Conservation (phyloP, 1,139 yeast species). For the Eremothecium coryli region DNA sequence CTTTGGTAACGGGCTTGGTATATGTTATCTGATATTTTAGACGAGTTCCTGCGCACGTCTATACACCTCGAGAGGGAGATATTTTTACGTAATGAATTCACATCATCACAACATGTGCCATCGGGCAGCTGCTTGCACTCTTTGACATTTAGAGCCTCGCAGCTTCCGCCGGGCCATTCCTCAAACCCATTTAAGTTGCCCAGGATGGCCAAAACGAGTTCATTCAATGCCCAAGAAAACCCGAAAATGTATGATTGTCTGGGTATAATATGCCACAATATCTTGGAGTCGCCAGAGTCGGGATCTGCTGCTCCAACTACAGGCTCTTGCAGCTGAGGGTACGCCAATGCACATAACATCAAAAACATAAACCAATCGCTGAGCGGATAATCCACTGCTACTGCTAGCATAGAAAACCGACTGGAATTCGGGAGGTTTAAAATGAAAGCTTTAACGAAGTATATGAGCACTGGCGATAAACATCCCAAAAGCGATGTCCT, state of each 20-base stretch:
- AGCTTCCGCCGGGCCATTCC: conserved; percentile 15
- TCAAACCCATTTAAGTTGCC: conserved; percentile 22
- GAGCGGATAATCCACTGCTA: conserved; percentile 26
- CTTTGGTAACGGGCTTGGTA: conserved; percentile 13
- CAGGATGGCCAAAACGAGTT: conserved; percentile 22
- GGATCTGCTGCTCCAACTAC: neutral
- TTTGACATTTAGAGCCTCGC: neutral
- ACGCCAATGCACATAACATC: conserved; percentile 28
- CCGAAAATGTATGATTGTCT: conserved; percentile 30
- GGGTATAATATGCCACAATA: conserved; percentile 30
- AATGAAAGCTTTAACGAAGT: conserved; percentile 24
- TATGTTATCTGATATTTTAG: conserved; percentile 28
- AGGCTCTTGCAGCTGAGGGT: conserved; percentile 28
- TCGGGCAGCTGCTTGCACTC: conserved; percentile 1
- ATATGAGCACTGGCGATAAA: conserved; percentile 28
- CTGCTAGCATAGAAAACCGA: conserved; percentile 15
- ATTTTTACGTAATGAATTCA: conserved; percentile 14
- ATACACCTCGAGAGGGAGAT: conserved; percentile 28
- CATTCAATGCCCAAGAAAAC: conserved; percentile 29
- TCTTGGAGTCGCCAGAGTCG: conserved; percentile 3
- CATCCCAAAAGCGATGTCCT: conserved; percentile 29
- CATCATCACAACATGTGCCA: conserved; percentile 5
- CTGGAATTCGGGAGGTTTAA: conserved; percentile 19
- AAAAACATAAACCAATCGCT: conserved; percentile 29
- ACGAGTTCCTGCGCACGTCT: conserved; percentile 23